These are phyloP conservation scores for Termitomyces sp. DNA, from an alignment of 768 basidiomycete genomes.

Conservation along the genomic window DNA sequence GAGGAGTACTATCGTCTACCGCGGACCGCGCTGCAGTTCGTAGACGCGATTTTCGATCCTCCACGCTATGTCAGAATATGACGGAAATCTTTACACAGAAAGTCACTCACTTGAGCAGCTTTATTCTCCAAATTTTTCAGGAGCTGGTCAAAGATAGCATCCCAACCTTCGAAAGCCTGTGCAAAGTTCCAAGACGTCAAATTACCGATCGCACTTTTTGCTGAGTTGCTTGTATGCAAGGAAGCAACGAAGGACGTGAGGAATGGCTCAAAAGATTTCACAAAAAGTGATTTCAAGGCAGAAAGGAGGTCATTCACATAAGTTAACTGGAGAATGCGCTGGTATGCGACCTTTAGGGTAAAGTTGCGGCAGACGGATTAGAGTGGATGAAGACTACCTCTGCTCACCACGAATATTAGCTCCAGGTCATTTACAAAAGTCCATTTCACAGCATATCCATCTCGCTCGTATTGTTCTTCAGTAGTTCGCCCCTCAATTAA, in stretches of 20 bases:
- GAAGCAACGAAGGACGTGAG: constrained; percentile 81
- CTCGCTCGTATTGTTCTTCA: constrained; percentile 86
- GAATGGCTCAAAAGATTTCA: constrained; percentile 83
- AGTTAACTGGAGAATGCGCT: constrained; percentile 90
- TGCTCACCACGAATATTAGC: constrained; percentile 89
- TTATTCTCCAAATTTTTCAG: constrained; percentile 71
- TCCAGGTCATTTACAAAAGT: constrained; percentile 93
- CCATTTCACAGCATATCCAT: constrained; percentile 94
- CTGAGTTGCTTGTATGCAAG: constrained; percentile 55
- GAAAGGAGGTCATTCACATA: constrained; percentile 88
- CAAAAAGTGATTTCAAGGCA: constrained; percentile 78
- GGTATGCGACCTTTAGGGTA: constrained; percentile 78
- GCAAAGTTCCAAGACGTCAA: constrained; percentile 61
- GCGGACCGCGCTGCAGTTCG: constrained; percentile 34
- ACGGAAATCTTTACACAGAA: background rate
- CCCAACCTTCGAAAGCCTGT: constrained; percentile 75
- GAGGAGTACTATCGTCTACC: constrained; percentile 39
- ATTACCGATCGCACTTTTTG: constrained; percentile 35
- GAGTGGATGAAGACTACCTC: background rate
- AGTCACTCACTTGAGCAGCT: constrained; percentile 52
- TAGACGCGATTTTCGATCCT: constrained; percentile 74
- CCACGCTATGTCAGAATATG: constrained; percentile 1
- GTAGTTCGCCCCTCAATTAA: constrained; percentile 85
- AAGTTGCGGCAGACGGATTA: constrained; percentile 3
- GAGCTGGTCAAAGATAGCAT: constrained; percentile 71